These are phyloP conservation scores for Neurospora discreta DNA, from an alignment of 495 filamentous ascomycete species.

Conservation along the genomic window DNA sequence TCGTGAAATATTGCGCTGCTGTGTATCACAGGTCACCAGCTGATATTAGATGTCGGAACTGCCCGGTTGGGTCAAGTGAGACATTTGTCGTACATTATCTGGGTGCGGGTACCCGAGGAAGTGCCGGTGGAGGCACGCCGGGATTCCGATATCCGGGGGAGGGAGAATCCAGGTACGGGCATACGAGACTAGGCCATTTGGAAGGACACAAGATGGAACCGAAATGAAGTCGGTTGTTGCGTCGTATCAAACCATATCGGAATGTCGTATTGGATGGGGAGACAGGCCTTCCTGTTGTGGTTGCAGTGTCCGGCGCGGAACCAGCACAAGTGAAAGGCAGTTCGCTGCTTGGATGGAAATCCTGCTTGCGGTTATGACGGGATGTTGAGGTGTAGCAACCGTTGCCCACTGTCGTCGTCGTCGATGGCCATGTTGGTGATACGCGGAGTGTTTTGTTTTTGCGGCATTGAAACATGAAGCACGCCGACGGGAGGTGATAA, in stretches of 20 bases:
- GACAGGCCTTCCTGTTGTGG: background rate
- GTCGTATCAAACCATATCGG: background rate
- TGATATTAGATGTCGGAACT: background rate
- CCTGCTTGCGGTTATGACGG: too few species aligned
- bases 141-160: background rate
- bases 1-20: background rate
- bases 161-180: background rate
- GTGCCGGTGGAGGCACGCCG: background rate
- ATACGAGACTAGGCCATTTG: background rate
- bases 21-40: background rate
- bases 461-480: background rate
- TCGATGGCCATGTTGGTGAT: too few species aligned
- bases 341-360: too few species aligned
- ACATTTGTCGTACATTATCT: background rate
- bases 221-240: background rate
- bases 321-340: too few species aligned
- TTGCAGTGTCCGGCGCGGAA: too few species aligned
- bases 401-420: background rate
- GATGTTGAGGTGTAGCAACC: background rate
- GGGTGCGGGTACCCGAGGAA: background rate
- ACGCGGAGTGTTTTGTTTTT: background rate
- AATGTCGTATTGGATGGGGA: background rate
- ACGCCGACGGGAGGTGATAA: background rate
- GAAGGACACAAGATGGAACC: background rate
- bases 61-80: background rate